Evolutionary conservation across 371 early-diverging fungal genomes (phyloP).

Genomic region (Syncephalastrum racemosum): DNA sequence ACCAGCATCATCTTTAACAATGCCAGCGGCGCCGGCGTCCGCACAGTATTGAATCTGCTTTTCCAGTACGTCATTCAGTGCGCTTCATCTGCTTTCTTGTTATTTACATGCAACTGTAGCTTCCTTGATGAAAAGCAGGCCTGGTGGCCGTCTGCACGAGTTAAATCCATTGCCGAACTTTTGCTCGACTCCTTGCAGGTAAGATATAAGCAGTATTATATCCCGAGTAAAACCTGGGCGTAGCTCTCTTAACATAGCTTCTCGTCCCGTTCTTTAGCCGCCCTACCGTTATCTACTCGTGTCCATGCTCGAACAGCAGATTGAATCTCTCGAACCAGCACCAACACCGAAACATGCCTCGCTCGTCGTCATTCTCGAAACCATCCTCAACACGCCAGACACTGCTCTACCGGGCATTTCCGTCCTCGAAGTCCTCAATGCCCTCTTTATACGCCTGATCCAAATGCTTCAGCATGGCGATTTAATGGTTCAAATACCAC

Average conservation of each 20-base stretch:
- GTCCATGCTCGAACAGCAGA: constrained; percentile 58
- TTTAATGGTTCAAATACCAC: constrained; percentile 1
- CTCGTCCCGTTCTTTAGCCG: too few relatives aligned
- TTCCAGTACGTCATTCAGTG: constrained; percentile 24
- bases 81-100: not conserved
- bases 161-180: constrained; percentile 38
- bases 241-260: too few relatives aligned
- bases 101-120: constrained; percentile 12
- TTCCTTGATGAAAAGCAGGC: constrained; percentile 48
- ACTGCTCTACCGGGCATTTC: constrained; percentile 73
- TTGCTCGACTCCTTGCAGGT: constrained; percentile 44
- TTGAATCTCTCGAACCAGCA: constrained; percentile 38
- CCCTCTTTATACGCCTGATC: constrained; percentile 62
- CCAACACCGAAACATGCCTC: constrained; percentile 50
- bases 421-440: constrained; percentile 78
- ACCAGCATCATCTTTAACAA: constrained; percentile 45
- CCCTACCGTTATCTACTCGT: constrained; percentile 72
- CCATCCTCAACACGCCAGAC: constrained; percentile 49
- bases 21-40: constrained; percentile 49
- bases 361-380: constrained; percentile 55
- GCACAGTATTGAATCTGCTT: constrained; percentile 38
- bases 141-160: constrained; percentile 56
- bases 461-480: constrained; percentile 30
- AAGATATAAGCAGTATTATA: constrained; percentile 5
- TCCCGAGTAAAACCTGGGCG: too few relatives aligned